Evolutionary conservation across 768 basidiomycete genomes (phyloP).

Genomic region (Thelephora ganbajun): DNA sequence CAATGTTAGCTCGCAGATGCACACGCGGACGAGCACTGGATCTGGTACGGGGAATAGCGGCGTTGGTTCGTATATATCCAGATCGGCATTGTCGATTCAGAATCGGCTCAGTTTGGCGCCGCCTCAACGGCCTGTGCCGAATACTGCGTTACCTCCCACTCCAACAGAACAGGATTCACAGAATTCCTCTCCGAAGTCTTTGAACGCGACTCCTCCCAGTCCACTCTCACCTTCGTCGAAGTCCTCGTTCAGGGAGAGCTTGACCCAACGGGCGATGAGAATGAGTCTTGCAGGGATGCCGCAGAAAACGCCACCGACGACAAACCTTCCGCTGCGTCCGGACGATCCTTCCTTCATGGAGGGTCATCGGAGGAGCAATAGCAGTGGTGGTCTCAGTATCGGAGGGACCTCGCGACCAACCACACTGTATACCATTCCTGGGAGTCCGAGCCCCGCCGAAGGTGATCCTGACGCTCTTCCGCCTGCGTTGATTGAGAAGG

Average conservation of each 20-base stretch:
- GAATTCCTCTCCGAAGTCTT: constrained; percentile 12
- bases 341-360: constrained; percentile 28
- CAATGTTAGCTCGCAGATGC: too few species aligned
- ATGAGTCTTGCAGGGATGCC: constrained; percentile 11
- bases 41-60: too few species aligned
- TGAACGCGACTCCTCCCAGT: constrained; percentile 1
- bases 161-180: constrained; percentile 26
- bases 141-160: constrained; percentile 54
- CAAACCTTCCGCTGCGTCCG: constrained; percentile 50
- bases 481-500: neutral
- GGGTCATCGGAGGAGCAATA: constrained; percentile 13
- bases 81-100: too few species aligned
- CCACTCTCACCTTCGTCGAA: constrained; percentile 32
- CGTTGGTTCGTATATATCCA: too few species aligned
- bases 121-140: constrained; percentile 63
- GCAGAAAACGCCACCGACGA: constrained; percentile 50
- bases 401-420: neutral
- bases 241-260: constrained; percentile 36
- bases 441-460: constrained; percentile 26
- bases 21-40: too few species aligned
- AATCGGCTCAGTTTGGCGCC: constrained; percentile 19
- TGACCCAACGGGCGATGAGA: neutral
- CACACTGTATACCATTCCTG: constrained; percentile 29
- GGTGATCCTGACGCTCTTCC: constrained; percentile 10
- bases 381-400: constrained; percentile 7